phyloP scores from a whole-genome alignment of 2,329 filamentous ascomycete genomes.

The Fusarium oxysporum region DNA sequence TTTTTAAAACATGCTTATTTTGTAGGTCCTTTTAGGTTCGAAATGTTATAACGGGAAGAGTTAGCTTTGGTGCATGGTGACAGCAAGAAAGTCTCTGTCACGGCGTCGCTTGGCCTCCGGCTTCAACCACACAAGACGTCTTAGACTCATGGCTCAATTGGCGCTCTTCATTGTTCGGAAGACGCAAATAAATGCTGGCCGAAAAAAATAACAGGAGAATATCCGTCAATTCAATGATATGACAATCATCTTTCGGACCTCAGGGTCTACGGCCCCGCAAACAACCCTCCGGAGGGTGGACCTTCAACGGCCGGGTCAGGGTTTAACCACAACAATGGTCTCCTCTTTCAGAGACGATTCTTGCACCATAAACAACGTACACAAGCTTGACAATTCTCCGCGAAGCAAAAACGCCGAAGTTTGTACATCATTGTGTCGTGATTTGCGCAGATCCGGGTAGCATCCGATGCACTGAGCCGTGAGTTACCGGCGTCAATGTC shows the following conservation, averaged over 20 bases:
- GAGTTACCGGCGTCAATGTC: conserved; percentile 9
- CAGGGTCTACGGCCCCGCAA: conserved; percentile 37
- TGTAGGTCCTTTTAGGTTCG: neutral
- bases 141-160: neutral
- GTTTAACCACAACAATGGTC: conserved; percentile 12
- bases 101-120: accelerated
- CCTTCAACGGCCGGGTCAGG: conserved; percentile 29
- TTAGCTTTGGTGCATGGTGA: neutral
- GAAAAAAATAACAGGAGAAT: neutral
- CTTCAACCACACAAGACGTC: neutral
- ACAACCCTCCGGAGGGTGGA: conserved; percentile 23
- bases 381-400: neutral
- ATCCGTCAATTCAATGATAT: neutral
- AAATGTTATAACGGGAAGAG: neutral
- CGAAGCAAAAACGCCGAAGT: neutral
- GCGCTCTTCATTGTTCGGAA: neutral
- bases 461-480: conserved; percentile 28
- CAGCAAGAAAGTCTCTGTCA: neutral
- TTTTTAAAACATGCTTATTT: neutral
- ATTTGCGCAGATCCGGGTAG: conserved; percentile 10
- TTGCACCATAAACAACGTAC: conserved; percentile 20
- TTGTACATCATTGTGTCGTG: conserved; percentile 9
- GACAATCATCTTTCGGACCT: conserved; percentile 10
- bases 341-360: neutral
- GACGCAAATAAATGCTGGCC: neutral